Percentiles rank a stretch among this genome's conserved stretches.
phyloP scores from a whole-genome alignment of 2,329 filamentous ascomycete species.

The Curvularia eragrostidis region DNA sequence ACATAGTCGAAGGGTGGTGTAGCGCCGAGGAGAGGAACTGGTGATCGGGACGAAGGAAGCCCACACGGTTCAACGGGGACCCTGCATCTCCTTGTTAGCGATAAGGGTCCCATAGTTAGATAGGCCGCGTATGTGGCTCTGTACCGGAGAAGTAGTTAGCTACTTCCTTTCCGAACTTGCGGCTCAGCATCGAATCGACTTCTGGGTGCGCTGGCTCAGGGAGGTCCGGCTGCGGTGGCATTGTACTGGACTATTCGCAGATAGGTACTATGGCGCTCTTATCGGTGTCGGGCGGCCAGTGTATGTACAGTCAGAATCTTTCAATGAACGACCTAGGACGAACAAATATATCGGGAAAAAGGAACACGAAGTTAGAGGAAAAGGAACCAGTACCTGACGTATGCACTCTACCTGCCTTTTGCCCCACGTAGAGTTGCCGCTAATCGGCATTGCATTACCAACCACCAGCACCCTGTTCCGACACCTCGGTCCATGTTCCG shows the following conservation, averaged over 20 bases:
- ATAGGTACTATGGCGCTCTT: neutral
- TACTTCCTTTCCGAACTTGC: slow-evolving; percentile 79
- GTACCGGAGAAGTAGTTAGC: slow-evolving; percentile 79
- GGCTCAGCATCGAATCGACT: slow-evolving; percentile 72
- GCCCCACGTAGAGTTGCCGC: slow-evolving; percentile 12
- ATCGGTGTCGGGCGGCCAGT: neutral
- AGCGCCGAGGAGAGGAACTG: slow-evolving; percentile 74
- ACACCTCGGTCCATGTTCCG: slow-evolving; percentile 36
- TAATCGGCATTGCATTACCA: slow-evolving; percentile 15
- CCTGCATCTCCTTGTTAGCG: slow-evolving; percentile 52
- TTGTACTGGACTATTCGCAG: slow-evolving; percentile 20
- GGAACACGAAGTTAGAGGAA: neutral
- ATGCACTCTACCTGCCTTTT: slow-evolving; percentile 8
- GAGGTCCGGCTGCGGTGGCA: slow-evolving; percentile 54
- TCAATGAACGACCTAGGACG: neutral
- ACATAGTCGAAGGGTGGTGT: slow-evolving; percentile 68
- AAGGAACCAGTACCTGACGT: slow-evolving; percentile 10
- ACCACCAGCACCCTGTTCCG: slow-evolving; percentile 18
- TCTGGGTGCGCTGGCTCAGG: slow-evolving; percentile 65
- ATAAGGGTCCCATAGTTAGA: neutral
- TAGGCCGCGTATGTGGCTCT: neutral
- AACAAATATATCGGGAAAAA: neutral
- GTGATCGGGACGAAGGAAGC: slow-evolving; percentile 75
- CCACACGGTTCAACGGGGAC: slow-evolving; percentile 77
- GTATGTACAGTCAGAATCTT: neutral